These are phyloP conservation scores for Boletus hoseneyae DNA, from an alignment of 1,284 basidiomycete genomes.

Conservation along the genomic window DNA sequence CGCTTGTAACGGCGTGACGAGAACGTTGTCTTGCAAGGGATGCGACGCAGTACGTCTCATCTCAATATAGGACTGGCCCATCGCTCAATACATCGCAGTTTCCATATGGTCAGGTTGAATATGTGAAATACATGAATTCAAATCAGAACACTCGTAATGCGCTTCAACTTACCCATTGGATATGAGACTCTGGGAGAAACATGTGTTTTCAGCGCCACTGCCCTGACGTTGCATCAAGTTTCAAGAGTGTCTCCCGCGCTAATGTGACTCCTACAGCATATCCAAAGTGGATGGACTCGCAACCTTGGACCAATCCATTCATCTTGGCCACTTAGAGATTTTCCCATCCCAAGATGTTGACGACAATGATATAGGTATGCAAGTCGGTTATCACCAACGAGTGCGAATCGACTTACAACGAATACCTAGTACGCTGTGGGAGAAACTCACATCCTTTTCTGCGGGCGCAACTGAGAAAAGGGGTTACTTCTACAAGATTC, in stretches of 20 bases:
- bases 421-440: neutral
- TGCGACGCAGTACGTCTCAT: neutral
- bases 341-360: neutral
- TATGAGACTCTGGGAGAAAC: neutral
- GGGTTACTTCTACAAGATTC: neutral
- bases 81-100: neutral
- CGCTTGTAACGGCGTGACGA: neutral
- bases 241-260: neutral
- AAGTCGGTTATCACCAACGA: neutral
- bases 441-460: neutral
- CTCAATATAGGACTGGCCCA: neutral
- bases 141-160: constrained; percentile 6
- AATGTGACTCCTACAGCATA: neutral
- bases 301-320: neutral
- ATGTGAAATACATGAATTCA: neutral
- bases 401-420: neutral
- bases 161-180: neutral
- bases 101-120: neutral
- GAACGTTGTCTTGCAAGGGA: neutral
- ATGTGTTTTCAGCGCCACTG: constrained; percentile 7
- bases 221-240: constrained; percentile 12
- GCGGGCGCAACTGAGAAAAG: neutral
- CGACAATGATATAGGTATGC: neutral
- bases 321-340: too few species aligned
- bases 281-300: neutral